These are phyloP conservation scores for Colletotrichum agaves DNA, from an alignment of 2,329 filamentous ascomycete genomes.

Conservation along the genomic window DNA sequence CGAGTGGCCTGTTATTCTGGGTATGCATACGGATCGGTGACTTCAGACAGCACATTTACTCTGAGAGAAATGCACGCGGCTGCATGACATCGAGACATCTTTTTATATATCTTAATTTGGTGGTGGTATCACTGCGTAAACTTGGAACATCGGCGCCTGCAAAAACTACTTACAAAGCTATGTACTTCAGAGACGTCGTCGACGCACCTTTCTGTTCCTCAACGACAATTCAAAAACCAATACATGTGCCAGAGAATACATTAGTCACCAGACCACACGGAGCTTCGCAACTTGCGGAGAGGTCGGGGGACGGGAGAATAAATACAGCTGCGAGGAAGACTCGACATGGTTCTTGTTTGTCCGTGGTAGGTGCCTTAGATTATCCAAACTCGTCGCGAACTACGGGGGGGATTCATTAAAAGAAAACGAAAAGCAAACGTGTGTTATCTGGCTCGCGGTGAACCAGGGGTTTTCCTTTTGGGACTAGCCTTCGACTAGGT, in stretches of 20 bases:
- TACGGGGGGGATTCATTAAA: neutral
- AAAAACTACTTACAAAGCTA: neutral
- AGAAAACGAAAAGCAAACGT: constrained; percentile 15
- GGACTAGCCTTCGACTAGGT: neutral
- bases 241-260: constrained; percentile 13
- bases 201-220: neutral
- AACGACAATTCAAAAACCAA: neutral
- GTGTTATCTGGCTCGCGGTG: constrained; percentile 18
- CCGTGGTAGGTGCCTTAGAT: neutral
- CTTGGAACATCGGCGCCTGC: neutral
- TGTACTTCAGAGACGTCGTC: neutral
- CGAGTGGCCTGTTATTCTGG: neutral
- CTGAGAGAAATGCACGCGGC: neutral
- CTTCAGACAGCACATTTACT: neutral
- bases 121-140: constrained; percentile 2
- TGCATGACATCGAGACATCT: neutral
- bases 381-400: constrained; percentile 25
- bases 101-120: neutral
- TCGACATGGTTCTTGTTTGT: neutral
- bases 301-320: constrained; percentile 1
- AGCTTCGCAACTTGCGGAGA: constrained; percentile 9
- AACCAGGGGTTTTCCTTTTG: neutral
- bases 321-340: neutral
- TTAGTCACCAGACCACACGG: constrained; percentile 28
- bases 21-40: no score